Evolutionary conservation across 2,329 filamentous ascomycete genomes (phyloP).

Genomic region (Alternaria solani): DNA sequence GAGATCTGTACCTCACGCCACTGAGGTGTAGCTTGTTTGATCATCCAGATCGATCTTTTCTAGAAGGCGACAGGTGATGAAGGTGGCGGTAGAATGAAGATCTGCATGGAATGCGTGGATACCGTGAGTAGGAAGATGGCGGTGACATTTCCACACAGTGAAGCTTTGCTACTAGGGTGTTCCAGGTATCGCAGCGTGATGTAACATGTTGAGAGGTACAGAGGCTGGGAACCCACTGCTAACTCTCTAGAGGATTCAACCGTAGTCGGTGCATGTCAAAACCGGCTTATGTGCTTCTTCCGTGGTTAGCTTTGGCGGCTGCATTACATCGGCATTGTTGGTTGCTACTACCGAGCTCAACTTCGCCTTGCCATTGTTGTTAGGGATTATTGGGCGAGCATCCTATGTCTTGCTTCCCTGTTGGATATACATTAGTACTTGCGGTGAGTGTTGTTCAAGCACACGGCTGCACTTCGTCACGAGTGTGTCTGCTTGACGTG

Average conservation of each 20-base stretch:
- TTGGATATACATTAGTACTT: neutral
- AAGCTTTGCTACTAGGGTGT: neutral
- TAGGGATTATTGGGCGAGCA: neutral
- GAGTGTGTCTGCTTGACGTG: neutral
- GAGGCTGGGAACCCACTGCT: neutral
- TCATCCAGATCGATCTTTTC: conserved; percentile 1
- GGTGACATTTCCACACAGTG: neutral
- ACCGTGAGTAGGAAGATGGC: neutral
- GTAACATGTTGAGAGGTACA: neutral
- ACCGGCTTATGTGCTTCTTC: neutral
- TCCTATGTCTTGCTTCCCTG: neutral
- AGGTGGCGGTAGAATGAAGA: neutral
- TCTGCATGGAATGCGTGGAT: neutral
- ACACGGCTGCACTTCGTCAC: neutral
- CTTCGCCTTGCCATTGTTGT: neutral
- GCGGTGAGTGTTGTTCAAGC: conserved; percentile 4
- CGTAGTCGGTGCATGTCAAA: neutral
- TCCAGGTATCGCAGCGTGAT: conserved; percentile 1
- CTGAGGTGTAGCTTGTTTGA: conserved; percentile 4
- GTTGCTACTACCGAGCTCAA: conserved; percentile 2
- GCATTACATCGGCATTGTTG: conserved; percentile 5
- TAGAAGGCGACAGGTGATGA: neutral
- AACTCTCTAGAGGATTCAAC: neutral
- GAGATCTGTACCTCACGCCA: neutral
- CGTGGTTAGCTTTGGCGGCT: conserved; percentile 2